phyloP scores from a whole-genome alignment of 495 filamentous ascomycete species.

The Aspergillus panamensis region DNA sequence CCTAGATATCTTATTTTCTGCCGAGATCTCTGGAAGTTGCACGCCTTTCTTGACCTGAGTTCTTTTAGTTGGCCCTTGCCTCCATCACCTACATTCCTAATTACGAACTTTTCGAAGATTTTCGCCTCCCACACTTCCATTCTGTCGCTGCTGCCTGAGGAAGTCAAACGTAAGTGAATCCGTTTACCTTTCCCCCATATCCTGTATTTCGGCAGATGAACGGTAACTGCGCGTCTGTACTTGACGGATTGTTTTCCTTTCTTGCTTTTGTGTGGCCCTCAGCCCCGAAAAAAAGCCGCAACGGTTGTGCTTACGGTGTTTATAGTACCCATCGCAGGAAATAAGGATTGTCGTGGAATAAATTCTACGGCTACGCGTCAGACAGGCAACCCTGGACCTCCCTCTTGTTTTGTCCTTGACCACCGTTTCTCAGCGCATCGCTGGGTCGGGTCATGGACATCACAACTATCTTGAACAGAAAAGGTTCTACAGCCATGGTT shows the following conservation, averaged over 20 bases:
- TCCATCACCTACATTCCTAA: constrained; percentile 14
- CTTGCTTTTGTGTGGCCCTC: constrained; percentile 1
- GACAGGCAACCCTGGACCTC: constrained; percentile 23
- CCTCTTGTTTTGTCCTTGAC: constrained; percentile 30
- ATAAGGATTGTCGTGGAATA: constrained; percentile 14
- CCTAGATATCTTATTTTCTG: neutral
- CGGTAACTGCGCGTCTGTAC: neutral
- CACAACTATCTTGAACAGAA: constrained; percentile 64
- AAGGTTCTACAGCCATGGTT: constrained; percentile 54
- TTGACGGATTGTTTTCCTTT: constrained; percentile 1
- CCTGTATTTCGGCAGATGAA: neutral
- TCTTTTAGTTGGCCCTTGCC: constrained; percentile 8
- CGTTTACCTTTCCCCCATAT: neutral
- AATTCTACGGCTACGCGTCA: constrained; percentile 22
- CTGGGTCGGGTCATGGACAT: constrained; percentile 62
- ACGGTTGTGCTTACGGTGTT: constrained; percentile 1
- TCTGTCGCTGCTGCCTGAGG: neutral
- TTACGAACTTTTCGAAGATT: constrained; percentile 13
- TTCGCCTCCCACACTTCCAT: neutral
- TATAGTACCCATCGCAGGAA: neutral
- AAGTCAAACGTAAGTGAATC: constrained; percentile 6
- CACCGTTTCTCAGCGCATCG: constrained; percentile 31
- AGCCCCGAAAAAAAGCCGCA: constrained; percentile 3
- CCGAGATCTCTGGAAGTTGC: neutral
- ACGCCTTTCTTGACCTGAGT: neutral